phyloP scores from a whole-genome alignment of 169 alveolate species.

The Blepharisma undulans region DNA sequence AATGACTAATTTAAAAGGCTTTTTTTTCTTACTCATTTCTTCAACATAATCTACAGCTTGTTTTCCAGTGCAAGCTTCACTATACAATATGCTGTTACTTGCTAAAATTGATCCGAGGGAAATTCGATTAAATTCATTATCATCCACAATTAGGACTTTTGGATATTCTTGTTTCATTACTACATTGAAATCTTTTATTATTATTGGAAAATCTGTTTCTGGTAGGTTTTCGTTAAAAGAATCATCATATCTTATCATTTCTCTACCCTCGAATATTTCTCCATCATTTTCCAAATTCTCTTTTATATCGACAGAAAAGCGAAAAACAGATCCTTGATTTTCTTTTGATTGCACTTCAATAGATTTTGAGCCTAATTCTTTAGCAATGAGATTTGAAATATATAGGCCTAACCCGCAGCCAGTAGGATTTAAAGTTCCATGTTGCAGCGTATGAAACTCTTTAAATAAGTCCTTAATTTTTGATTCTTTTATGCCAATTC shows the following conservation, averaged over 20 bases:
- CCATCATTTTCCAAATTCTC: background rate
- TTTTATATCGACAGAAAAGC: background rate
- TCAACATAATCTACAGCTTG: background rate
- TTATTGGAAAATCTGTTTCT: background rate
- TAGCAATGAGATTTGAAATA: conserved; percentile 10
- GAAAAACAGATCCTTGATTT: background rate
- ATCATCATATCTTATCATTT: background rate
- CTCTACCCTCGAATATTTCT: background rate
- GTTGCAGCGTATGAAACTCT: background rate
- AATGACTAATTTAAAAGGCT: background rate
- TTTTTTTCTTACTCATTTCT: background rate
- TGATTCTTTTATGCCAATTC: conserved; percentile 9
- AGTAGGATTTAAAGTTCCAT: background rate
- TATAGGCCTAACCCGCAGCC: conserved; percentile 8
- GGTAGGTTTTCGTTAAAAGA: background rate
- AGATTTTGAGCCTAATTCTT: background rate
- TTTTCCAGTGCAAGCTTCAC: background rate
- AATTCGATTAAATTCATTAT: background rate
- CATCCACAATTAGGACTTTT: background rate
- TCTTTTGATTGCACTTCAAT: background rate
- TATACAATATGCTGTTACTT: background rate
- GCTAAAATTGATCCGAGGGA: background rate
- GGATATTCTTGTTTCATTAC: background rate
- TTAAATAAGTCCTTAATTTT: background rate
- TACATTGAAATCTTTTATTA: background rate